Base-by-base conservation (phyloP, 176 grass and related monocot species). In the Thalia dealbata region DNA sequence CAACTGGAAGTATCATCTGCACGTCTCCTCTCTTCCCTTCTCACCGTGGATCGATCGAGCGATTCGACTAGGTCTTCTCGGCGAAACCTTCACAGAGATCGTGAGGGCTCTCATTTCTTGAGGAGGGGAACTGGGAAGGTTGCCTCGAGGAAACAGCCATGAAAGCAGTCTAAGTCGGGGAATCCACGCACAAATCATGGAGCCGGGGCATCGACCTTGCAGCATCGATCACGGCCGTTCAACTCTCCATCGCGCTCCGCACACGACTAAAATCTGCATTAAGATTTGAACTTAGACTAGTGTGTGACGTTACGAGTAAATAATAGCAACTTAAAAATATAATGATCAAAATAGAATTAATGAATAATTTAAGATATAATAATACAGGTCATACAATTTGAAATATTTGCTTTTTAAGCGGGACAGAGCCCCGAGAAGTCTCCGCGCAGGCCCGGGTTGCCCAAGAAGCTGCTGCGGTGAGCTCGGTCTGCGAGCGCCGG, bases 401-500 rank as follows among this genome's bases (percentile, higher is more conserved):
- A n/a, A n/a, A n/a, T n/a, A n/a, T n/a, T 38, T 38, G 3, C 32
- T 38, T 4, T 1, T 38, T 38, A 38, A 38, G 32, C 32, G 32
- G 66, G 29, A 24, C 92, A 96, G 3, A 83, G 10, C 13, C 76
- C 75, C 0, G 80, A 43, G 4, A 80, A 54, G 30, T 90, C 70
- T 2, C 80, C 70, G 0, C 93, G 92, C 11, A 96, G 78, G 60
- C 76, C 93, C 0, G 85, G 89, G 44, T 96, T 96, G 28, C 89
- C 84, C 61, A 92, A 15, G 84, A 96, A 92, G 80, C 86, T 92
- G 72, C 27, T 73, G 18, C 81, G 85, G 60, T 86, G 90, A 19
- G 73, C 75, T 30, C 83, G 80, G 0, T 51, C 80, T 2, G 84
- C 82, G n/a, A 86, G 92, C 72, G 82, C 74, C 0, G 84, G 73